Conservation (phyloP, 768 basidiomycete genomes). For the Lactifluus echinatus region DNA sequence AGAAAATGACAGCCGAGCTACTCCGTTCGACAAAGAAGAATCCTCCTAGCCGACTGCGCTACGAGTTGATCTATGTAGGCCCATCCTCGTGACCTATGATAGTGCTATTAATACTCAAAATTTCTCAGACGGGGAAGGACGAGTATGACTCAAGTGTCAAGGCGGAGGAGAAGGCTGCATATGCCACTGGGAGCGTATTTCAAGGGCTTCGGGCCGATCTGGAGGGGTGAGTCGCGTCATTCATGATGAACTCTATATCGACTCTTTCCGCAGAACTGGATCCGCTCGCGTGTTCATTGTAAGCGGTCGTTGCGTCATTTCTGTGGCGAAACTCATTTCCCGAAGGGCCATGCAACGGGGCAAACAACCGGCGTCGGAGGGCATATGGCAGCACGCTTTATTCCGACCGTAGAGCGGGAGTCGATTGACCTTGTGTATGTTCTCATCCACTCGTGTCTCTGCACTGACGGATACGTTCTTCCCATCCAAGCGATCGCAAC, state of each 20-base stretch:
- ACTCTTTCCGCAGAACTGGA: constrained; percentile 39
- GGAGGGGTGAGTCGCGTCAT: constrained; percentile 49
- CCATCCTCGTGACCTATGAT: background rate
- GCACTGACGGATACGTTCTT: background rate
- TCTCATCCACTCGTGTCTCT: background rate
- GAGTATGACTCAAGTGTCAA: constrained; percentile 67
- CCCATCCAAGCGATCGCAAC: constrained; percentile 56
- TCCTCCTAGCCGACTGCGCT: constrained; percentile 64
- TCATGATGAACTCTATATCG: background rate
- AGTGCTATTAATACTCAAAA: background rate
- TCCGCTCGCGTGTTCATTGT: constrained; percentile 81
- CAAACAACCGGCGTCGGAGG: constrained; percentile 83
- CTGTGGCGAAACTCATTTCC: constrained; percentile 3
- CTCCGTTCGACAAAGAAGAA: constrained; percentile 93
- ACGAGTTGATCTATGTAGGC: constrained; percentile 79
- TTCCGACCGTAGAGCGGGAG: constrained; percentile 94
- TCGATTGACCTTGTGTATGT: constrained; percentile 79
- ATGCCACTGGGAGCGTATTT: constrained; percentile 72
- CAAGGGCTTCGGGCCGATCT: constrained; percentile 81
- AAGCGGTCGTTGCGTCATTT: constrained; percentile 19
- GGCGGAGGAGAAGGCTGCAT: constrained; percentile 52
- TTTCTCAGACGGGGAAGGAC: constrained; percentile 62
- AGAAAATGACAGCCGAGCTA: constrained; percentile 64
- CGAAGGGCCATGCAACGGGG: constrained; percentile 77
- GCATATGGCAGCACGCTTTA: constrained; percentile 73